phyloP scores from a whole-genome alignment of 768 basidiomycete genomes.

The Russula olivacea region DNA sequence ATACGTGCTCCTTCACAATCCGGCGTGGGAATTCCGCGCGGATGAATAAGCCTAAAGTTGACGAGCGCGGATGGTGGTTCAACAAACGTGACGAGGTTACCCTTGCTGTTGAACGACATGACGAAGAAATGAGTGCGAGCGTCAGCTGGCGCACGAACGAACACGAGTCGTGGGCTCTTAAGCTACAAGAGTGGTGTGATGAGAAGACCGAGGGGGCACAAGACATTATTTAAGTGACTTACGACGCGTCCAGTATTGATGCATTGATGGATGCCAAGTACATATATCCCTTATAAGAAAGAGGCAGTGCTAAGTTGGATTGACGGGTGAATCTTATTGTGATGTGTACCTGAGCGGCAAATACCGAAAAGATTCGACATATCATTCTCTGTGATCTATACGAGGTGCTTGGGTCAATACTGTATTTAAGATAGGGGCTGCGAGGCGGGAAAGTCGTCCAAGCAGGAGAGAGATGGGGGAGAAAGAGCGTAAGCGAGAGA shows the following conservation, averaged over 20 bases:
- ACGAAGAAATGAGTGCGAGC: slow-evolving; percentile 53
- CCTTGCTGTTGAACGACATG: slow-evolving; percentile 56
- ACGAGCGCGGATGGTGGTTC: slow-evolving; percentile 38
- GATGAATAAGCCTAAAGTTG: slow-evolving; percentile 36
- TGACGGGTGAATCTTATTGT: slow-evolving; percentile 19
- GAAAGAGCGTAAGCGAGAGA: no score
- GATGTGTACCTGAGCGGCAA: slow-evolving; percentile 43
- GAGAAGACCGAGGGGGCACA: slow-evolving; percentile 1
- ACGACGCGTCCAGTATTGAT: slow-evolving; percentile 54
- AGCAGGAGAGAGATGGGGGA: no score
- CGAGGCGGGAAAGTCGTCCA: no score
- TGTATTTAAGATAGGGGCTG: no score
- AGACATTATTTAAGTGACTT: slow-evolving; percentile 25
- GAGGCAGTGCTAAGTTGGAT: slow-evolving; percentile 3
- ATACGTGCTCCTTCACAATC: slow-evolving; percentile 39
- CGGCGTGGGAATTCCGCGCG: slow-evolving; percentile 40
- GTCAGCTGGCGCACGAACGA: slow-evolving; percentile 50
- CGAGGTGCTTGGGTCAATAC: neutral
- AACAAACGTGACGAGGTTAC: slow-evolving; percentile 46
- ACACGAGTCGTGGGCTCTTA: slow-evolving; percentile 60
- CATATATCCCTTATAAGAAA: slow-evolving; percentile 52
- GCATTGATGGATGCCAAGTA: slow-evolving; percentile 50
- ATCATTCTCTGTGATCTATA: slow-evolving; percentile 59
- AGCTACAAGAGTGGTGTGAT: slow-evolving; percentile 19
- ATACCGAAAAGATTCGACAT: slow-evolving; percentile 52